Conservation (phyloP, 179 eudicot species). For the Gypsophila paniculata region DNA sequence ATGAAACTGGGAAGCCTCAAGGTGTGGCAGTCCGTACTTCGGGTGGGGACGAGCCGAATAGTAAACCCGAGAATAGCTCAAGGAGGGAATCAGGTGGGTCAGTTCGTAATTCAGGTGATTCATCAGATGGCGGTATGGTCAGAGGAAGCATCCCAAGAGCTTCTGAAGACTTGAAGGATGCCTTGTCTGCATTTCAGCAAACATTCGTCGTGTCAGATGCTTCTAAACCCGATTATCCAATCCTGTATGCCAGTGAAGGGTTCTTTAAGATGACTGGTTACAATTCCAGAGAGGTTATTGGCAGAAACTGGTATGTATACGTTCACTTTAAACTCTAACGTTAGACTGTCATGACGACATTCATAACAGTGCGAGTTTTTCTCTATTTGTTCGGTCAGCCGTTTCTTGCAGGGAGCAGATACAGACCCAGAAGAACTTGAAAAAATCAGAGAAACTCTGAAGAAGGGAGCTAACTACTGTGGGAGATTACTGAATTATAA, state of each 20-base stretch:
- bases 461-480: slow-evolving; percentile 60
- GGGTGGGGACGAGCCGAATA: slow-evolving; percentile 53
- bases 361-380: not conserved
- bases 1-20: slow-evolving; percentile 71
- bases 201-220: slow-evolving; percentile 97
- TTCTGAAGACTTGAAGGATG: slow-evolving; percentile 83
- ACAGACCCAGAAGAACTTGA: slow-evolving; percentile 85
- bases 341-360: slow-evolving; percentile 11
- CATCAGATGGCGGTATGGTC: slow-evolving; percentile 64
- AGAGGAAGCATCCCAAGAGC: slow-evolving; percentile 48
- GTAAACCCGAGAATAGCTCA: slow-evolving; percentile 30
- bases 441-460: slow-evolving; percentile 70
- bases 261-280: slow-evolving; percentile 96
- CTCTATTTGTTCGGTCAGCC: slow-evolving; percentile 38
- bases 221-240: slow-evolving; percentile 71
- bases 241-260: slow-evolving; percentile 93
- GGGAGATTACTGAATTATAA: slow-evolving; percentile 91
- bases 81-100: slow-evolving; percentile 76
- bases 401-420: slow-evolving; percentile 81
- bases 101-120: slow-evolving; percentile 68
- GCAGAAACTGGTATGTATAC: slow-evolving; percentile 60
- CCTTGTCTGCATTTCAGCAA: slow-evolving; percentile 83
- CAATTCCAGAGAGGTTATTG: slow-evolving; percentile 78
- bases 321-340: not conserved
- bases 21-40: slow-evolving; percentile 80